phyloP scores from a whole-genome alignment of 345 rosid genomes.

The Noccaea bulbosa region DNA sequence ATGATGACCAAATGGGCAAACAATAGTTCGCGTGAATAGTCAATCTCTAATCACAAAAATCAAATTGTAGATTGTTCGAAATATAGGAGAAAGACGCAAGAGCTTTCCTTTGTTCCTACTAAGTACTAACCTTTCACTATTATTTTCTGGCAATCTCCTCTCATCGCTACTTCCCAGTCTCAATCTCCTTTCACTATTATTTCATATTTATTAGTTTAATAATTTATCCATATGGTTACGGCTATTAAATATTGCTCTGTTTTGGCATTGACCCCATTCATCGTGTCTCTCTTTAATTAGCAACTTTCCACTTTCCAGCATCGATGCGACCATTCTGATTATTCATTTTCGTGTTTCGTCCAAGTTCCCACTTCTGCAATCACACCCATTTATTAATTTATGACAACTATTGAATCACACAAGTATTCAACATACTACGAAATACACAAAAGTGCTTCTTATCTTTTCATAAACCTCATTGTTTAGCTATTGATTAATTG shows the following conservation, averaged over 20 bases:
- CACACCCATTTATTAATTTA: slow-evolving; percentile 29
- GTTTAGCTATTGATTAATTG: slow-evolving; percentile 3
- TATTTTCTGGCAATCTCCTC: slow-evolving; percentile 11
- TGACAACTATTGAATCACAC: slow-evolving; percentile 3
- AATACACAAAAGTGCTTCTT: slow-evolving; percentile 5
- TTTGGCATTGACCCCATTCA: slow-evolving; percentile 37
- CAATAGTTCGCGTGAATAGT: background rate
- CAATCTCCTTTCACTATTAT: no score
- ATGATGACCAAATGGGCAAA: slow-evolving; percentile 8
- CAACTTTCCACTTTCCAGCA: slow-evolving; percentile 38
- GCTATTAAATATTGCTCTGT: slow-evolving; percentile 12
- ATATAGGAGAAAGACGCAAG: slow-evolving; percentile 16
- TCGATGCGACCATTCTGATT: slow-evolving; percentile 28
- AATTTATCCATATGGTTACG: slow-evolving; percentile 13
- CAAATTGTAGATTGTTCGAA: slow-evolving; percentile 1
- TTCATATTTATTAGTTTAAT: no score
- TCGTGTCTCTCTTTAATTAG: slow-evolving; percentile 21
- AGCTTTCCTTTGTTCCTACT: slow-evolving; percentile 19
- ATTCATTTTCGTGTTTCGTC: slow-evolving; percentile 25
- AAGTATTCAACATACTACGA: slow-evolving; percentile 6
- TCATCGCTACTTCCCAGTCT: slow-evolving; percentile 35
- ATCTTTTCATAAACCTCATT: slow-evolving; percentile 12
- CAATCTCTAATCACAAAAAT: slow-evolving; percentile 2
- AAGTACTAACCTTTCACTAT: slow-evolving; percentile 23
- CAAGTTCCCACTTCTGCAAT: slow-evolving; percentile 41